These are phyloP conservation scores for Vitis cinerea DNA, from an alignment of 164 flowering plant species.

Conservation along the genomic window DNA sequence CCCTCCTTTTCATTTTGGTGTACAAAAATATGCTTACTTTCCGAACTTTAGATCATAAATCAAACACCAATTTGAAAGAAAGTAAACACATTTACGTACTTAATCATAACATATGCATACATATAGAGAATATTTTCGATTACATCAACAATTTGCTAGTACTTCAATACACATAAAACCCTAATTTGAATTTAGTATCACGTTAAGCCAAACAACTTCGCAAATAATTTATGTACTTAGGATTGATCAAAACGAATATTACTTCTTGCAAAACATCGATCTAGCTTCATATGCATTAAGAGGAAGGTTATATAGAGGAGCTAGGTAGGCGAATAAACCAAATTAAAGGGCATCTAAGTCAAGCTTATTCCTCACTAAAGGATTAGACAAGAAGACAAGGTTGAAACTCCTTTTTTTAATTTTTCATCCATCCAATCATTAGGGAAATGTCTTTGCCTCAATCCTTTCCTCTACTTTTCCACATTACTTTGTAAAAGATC, in stretches of 20 bases:
- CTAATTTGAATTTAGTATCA: too few relatives aligned
- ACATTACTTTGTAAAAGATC: background rate
- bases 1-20: too few relatives aligned
- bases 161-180: too few relatives aligned
- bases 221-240: too few relatives aligned
- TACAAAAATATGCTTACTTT: too few relatives aligned
- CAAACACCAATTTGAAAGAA: too few relatives aligned
- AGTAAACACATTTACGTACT: too few relatives aligned
- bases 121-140: too few relatives aligned
- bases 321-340: conserved; percentile 2
- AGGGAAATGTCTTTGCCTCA: conserved; percentile 10
- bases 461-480: background rate
- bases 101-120: too few relatives aligned
- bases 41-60: too few relatives aligned
- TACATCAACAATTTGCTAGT: too few relatives aligned
- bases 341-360: conserved; percentile 20
- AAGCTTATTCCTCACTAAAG: conserved; percentile 16
- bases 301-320: background rate
- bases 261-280: background rate
- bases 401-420: conserved; percentile 7
- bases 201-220: too few relatives aligned
- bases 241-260: background rate
- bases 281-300: background rate
- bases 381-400: conserved; percentile 26
- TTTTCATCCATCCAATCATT: conserved; percentile 20